Base-by-base conservation (phyloP, 805 yeast genomes). In the Suhomyces xylopsoci region DNA sequence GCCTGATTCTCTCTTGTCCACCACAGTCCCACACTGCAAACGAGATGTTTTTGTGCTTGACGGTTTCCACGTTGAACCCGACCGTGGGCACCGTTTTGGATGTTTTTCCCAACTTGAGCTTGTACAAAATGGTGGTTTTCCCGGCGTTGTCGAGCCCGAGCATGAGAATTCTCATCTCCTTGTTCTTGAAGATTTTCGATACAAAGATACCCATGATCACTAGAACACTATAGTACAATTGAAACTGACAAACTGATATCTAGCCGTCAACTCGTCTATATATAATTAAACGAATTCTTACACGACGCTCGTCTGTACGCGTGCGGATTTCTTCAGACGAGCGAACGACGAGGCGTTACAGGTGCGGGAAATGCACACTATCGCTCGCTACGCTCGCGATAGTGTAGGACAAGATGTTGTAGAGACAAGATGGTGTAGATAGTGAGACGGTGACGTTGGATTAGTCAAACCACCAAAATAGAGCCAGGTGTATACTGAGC, bases 1-100 rank as follows among this genome's bases (percentile, higher is more conserved):
- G 96, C 65, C 97, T 82, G 60, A 91, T 82, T 69, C 96, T 79
- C 63, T 88, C 96, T 75, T 90, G 97, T 67, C 97, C 97, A 73
- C 97, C 97, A 55, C 94, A 94, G 70, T 89, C 96, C 96, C 96
- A 89, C 66, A 89, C 91, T 55, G 90, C 90, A 74, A 89, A 88
- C 52, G 88, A 84, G 53, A 88, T 85, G 68, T 88, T 88, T 67
- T 85, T 87, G 70, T 86, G 88, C 53, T 87, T 83, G 56, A 89
- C 89, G 3, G 93, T 87, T 69, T 89, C 96, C 47, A 89, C 94
- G 70, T 92, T 92, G 75, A 92, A 92, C 2, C 97, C 97, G 20
- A 90, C 96, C 0, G 97, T 92, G 20, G 97, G 97, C 5, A 90
- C 94, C 0, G 96, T 88, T 43, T 88, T 83, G 55, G 77, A 81